Evolutionary conservation across 306 rosid genomes (phyloP).

Genomic region (Trifolium pratense): DNA sequence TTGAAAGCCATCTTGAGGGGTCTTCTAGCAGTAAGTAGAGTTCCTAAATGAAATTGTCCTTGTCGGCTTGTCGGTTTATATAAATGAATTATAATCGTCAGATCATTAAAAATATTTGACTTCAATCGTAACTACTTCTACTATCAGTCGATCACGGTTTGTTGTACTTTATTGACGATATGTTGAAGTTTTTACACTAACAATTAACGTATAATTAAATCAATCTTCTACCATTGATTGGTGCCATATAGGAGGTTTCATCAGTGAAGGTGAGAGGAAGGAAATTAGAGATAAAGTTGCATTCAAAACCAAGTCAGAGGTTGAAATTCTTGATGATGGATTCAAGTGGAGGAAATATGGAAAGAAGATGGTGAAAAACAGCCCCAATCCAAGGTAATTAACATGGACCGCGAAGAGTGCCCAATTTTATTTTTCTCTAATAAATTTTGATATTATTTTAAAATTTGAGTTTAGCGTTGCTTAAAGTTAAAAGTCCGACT

Average conservation of each 20-base stretch:
- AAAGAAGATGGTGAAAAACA: conserved; percentile 91
- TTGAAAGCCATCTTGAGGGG: conserved; percentile 47
- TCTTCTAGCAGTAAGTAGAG: conserved; percentile 56
- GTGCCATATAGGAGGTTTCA: conserved; percentile 44
- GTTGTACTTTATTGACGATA: too few relatives aligned
- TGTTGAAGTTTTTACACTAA: too few relatives aligned
- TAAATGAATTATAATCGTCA: too few relatives aligned
- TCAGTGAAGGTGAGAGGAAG: conserved; percentile 46
- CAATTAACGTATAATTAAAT: too few relatives aligned
- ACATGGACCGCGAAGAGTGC: too few relatives aligned
- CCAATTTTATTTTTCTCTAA: too few relatives aligned
- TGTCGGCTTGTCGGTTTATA: too few relatives aligned
- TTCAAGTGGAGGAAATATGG: conserved; percentile 96
- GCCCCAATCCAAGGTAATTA: conserved; percentile 82
- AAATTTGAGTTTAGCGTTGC: too few relatives aligned
- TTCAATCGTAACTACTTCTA: too few relatives aligned
- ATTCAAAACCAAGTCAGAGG: conserved; percentile 74
- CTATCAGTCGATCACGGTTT: neutral
- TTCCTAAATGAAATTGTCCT: neutral
- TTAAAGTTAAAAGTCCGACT: too few relatives aligned
- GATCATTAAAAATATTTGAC: neutral
- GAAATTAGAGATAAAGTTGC: conserved; percentile 57
- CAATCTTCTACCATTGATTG: neutral
- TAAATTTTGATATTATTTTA: too few relatives aligned
- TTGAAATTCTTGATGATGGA: conserved; percentile 83